A percentile compares a stretch with the other conserved stretches of the same genome.
These are phyloP conservation scores for Pinus tabuliformis DNA, from an alignment of 75 land plant species.

Conservation along the genomic window DNA sequence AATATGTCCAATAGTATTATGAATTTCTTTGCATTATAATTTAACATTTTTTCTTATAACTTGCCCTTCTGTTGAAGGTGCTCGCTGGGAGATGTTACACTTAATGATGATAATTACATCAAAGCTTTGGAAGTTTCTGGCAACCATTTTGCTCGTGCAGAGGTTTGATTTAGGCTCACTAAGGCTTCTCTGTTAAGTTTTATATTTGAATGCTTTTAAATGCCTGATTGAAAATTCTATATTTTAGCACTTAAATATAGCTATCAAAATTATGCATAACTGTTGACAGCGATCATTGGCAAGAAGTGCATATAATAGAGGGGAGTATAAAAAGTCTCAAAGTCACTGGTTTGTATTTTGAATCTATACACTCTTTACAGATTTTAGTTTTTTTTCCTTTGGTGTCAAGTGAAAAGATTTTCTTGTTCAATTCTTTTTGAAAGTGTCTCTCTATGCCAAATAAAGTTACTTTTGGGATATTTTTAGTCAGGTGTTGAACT, in stretches of 20 bases:
- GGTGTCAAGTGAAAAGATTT: neutral
- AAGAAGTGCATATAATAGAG: slow-evolving; percentile 80
- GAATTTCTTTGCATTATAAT: neutral
- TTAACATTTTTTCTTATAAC: neutral
- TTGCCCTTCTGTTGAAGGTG: slow-evolving; percentile 47
- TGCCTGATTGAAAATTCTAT: neutral
- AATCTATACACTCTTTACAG: neutral
- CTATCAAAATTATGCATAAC: neutral
- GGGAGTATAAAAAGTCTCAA: slow-evolving; percentile 72
- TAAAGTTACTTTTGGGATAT: neutral
- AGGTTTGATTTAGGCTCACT: slow-evolving; percentile 27
- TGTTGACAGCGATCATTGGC: slow-evolving; percentile 76
- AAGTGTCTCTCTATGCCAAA: neutral
- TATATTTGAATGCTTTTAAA: neutral
- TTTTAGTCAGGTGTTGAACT: neutral
- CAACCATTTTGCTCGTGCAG: slow-evolving; percentile 77
- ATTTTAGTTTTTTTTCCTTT: neutral
- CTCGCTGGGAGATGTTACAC: slow-evolving; percentile 90
- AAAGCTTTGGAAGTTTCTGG: slow-evolving; percentile 93
- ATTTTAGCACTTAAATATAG: neutral
- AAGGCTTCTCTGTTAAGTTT: neutral
- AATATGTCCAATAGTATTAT: neutral
- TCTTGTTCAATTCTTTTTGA: neutral
- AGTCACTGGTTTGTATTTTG: slow-evolving; percentile 55
- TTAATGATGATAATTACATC: slow-evolving; percentile 65